Evolutionary conservation across 768 basidiomycete genomes (phyloP).

Genomic region (Pleurotus platypus): DNA sequence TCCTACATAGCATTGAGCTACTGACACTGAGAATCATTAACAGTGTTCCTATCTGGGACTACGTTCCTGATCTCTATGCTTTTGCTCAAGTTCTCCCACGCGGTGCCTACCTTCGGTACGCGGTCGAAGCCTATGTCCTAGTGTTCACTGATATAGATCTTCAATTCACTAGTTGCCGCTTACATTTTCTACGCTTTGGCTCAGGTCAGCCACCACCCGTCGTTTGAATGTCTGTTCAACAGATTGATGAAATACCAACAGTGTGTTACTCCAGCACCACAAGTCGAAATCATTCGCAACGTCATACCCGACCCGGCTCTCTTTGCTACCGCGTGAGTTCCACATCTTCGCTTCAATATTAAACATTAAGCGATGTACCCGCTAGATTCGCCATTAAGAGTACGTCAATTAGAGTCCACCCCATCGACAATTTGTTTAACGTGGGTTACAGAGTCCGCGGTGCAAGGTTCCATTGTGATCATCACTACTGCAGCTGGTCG

Average conservation of each 20-base stretch:
- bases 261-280: conserved; percentile 30
- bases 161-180: conserved; percentile 26
- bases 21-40: too few relatives aligned
- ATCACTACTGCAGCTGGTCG: conserved; percentile 38
- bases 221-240: not conserved
- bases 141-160: too few relatives aligned
- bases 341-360: not conserved
- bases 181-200: conserved; percentile 40
- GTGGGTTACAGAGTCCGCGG: conserved; percentile 29
- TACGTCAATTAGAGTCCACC: conserved; percentile 10
- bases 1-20: not conserved
- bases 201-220: conserved; percentile 20
- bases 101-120: conserved; percentile 31
- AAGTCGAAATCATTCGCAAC: conserved; percentile 34
- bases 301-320: conserved; percentile 38
- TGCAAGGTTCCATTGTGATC: conserved; percentile 39
- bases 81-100: conserved; percentile 33
- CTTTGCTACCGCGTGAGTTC: conserved; percentile 33
- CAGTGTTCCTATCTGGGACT: conserved; percentile 36
- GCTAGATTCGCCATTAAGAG: conserved; percentile 37
- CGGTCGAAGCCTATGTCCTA: not conserved
- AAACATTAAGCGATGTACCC: not conserved
- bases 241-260: conserved; percentile 7
- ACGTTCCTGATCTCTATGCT: conserved; percentile 39
- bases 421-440: not conserved